Base-by-base conservation (phyloP, 495 filamentous ascomycete genomes). In the Geopyxis carbonaria region DNA sequence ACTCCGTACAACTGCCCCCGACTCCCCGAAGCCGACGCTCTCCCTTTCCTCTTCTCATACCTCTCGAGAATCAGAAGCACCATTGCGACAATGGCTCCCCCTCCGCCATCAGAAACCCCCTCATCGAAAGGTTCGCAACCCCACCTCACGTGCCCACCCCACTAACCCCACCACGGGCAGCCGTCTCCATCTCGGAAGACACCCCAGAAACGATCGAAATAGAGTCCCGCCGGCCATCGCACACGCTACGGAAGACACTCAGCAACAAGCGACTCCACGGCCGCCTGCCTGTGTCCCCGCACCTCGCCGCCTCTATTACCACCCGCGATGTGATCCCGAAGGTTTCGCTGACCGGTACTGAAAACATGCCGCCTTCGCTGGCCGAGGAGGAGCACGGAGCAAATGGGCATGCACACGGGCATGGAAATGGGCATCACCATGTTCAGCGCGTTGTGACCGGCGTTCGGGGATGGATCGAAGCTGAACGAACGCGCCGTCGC, bases 221-320 rank as follows among this genome's bases (percentile, higher is more conserved):
- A 40, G 33, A 43, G 47, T 38, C 20, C 25, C 11, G 27, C 31
- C 24, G 41, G 34, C 10, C 33, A 24, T 38, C 29, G 15, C 31
- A 36, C 41, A 10, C 29, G 23, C 34, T 53, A 21, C 44, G 43
- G 14, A 47, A 35, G 25, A 43, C 29, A 28, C 22, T 40, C 13
- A 48, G 48, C 22, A 27, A 18, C 22, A 43, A 47, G 23, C 44
- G 38, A n/a, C 41, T 53, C 14, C 27, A 32, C 7, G 41, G 45
- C 28, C 50, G 41, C 22, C 41, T 48, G 2, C 40, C 50, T 7
- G 29, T 39, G 16, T 15, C 24, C 24, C 22, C 22, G 13, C 31
- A 18, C 31, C 31, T 33, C 5, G 31, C 5, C 7, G 13, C 5
- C 25, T 7, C 25, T 13, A 13, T 13, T 28, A 13, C 25, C 25